Evolutionary conservation across 202 grass and related monocot species (phyloP).

Genomic region (Schoenoplectus tabernaemontani): DNA sequence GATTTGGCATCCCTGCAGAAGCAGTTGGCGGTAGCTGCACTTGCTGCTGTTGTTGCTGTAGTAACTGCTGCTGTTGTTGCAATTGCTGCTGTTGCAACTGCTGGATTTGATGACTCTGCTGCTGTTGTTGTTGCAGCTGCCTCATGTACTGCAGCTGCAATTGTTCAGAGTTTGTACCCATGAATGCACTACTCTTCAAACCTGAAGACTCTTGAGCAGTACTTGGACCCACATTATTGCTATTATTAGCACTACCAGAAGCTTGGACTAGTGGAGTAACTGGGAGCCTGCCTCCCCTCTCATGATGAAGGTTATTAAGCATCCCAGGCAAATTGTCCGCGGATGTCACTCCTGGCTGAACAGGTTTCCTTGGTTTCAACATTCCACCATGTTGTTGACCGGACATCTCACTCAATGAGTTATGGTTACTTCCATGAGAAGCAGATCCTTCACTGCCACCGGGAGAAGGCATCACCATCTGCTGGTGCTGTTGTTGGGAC

Average conservation of each 20-base stretch:
- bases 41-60: constrained; percentile 25
- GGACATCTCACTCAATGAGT: constrained; percentile 30
- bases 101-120: constrained; percentile 24
- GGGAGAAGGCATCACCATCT: constrained; percentile 37
- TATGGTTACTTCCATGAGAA: constrained; percentile 16
- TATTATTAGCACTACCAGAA: constrained; percentile 26
- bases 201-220: constrained; percentile 48
- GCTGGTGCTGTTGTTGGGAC: constrained; percentile 43
- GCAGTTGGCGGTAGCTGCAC: constrained; percentile 1
- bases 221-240: constrained; percentile 44
- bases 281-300: constrained; percentile 44
- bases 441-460: constrained; percentile 48
- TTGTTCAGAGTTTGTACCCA: constrained; percentile 38
- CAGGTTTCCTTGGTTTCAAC: constrained; percentile 45
- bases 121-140: constrained; percentile 42
- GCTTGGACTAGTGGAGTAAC: constrained; percentile 36
- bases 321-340: constrained; percentile 40
- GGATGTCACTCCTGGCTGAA: constrained; percentile 29
- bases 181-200: constrained; percentile 36
- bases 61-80: too few relatives aligned
- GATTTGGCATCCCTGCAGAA: neutral
- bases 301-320: constrained; percentile 53
- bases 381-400: constrained; percentile 35
- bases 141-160: constrained; percentile 55
- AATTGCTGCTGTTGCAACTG: too few relatives aligned